Evolutionary conservation across 495 filamentous ascomycete species (phyloP).

Genomic region (Penicillium steckii): DNA sequence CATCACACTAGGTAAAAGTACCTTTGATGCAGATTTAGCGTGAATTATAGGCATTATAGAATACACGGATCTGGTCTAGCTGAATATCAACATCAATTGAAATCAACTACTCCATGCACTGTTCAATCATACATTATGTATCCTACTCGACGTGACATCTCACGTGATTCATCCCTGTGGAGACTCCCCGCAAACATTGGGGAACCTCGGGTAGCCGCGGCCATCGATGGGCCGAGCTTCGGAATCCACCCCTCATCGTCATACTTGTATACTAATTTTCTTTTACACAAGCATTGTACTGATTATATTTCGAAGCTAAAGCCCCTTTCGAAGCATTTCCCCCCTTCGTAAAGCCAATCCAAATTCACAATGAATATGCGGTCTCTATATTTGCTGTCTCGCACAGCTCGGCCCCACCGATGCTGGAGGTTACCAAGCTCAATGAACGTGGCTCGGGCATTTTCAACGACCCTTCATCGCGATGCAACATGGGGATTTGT

Average conservation of each 20-base stretch:
- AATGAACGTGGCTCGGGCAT: constrained; percentile 35
- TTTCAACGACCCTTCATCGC: constrained; percentile 53
- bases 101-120: too few relatives aligned
- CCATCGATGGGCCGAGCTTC: background rate
- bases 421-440: constrained; percentile 14
- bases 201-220: background rate
- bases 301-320: too few relatives aligned
- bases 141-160: background rate
- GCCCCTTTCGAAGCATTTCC: background rate
- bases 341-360: background rate
- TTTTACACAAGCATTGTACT: background rate
- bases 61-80: too few relatives aligned
- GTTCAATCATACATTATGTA: background rate
- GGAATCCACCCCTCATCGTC: background rate
- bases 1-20: background rate
- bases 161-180: background rate
- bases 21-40: background rate
- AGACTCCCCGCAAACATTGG: background rate
- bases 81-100: too few relatives aligned
- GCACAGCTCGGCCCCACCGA: constrained; percentile 19
- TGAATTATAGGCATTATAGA: too few relatives aligned
- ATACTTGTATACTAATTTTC: background rate
- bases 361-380: constrained; percentile 21
- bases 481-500: constrained; percentile 79
- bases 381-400: constrained; percentile 12